Evolutionary conservation across 1,284 basidiomycete species (phyloP).

Genomic region (Sporisorium scitamineum): DNA sequence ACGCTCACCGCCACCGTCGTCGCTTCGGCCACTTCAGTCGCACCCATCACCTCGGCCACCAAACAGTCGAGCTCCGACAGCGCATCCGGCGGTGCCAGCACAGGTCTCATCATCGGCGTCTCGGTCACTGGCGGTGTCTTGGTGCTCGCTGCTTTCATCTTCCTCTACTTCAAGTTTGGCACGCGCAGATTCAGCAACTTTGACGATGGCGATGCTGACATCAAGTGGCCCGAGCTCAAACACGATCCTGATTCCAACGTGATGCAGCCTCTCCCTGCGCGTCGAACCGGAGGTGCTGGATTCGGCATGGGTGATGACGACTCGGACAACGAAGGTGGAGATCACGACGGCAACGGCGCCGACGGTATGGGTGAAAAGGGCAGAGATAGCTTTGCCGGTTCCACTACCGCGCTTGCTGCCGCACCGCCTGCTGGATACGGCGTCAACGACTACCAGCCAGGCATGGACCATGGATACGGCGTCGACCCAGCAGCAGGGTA

Average conservation of each 20-base stretch:
- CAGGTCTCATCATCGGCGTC: slow-evolving; percentile 65
- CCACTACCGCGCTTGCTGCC: slow-evolving; percentile 44
- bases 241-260: slow-evolving; percentile 59
- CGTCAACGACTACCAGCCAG: slow-evolving; percentile 22
- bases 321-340: slow-evolving; percentile 48
- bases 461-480: slow-evolving; percentile 28
- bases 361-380: slow-evolving; percentile 31
- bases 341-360: slow-evolving; percentile 15
- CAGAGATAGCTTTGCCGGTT: slow-evolving; percentile 45
- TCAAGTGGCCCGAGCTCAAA: slow-evolving; percentile 68
- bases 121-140: slow-evolving; percentile 62
- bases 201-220: slow-evolving; percentile 61
- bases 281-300: slow-evolving; percentile 64
- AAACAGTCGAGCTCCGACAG: slow-evolving; percentile 10
- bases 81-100: slow-evolving; percentile 32
- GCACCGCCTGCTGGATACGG: slow-evolving; percentile 25
- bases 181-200: slow-evolving; percentile 52
- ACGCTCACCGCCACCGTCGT: slow-evolving; percentile 34
- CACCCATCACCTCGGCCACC: slow-evolving; percentile 11
- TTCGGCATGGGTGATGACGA: slow-evolving; percentile 68
- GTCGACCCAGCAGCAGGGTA: slow-evolving; percentile 31
- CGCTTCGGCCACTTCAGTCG: slow-evolving; percentile 13
- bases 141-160: slow-evolving; percentile 53
- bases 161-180: slow-evolving; percentile 64
- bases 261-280: slow-evolving; percentile 64